Conservation (phyloP, 2,329 filamentous ascomycete species). For the Triangularia setosa region DNA sequence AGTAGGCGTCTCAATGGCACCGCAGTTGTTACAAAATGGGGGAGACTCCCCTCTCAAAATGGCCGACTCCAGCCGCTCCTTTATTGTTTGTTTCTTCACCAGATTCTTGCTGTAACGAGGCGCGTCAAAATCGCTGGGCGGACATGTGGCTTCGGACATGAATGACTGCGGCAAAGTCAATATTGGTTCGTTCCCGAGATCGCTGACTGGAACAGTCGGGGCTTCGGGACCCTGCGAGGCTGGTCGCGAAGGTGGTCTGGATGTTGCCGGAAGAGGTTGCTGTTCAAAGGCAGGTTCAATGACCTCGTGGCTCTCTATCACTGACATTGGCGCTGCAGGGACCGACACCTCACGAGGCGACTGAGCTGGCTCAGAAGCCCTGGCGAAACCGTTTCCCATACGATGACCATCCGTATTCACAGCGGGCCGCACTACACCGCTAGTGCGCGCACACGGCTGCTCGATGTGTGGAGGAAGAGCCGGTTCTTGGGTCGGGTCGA, state of each 20-base stretch:
- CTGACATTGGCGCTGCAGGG: neutral
- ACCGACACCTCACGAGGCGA: neutral
- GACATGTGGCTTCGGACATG: conserved; percentile 32
- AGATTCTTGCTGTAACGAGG: conserved; percentile 59
- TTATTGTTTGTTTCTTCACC: conserved; percentile 59
- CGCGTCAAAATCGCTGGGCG: conserved; percentile 43
- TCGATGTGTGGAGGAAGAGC: neutral
- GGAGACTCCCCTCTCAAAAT: conserved; percentile 81
- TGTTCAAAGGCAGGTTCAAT: conserved; percentile 3
- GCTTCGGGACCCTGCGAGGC: conserved; percentile 22
- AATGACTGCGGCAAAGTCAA: conserved; percentile 28
- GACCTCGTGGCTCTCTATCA: conserved; percentile 8
- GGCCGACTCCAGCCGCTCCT: conserved; percentile 55
- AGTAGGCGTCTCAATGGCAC: conserved; percentile 90
- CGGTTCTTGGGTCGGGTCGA: conserved; percentile 5
- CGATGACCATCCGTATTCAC: neutral
- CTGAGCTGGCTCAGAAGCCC: neutral
- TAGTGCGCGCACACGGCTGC: neutral
- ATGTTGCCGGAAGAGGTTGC: conserved; percentile 6
- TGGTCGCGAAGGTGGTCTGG: conserved; percentile 18
- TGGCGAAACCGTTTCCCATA: neutral
- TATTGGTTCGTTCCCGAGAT: conserved; percentile 36
- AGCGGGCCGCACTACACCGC: neutral
- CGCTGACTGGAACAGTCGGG: conserved; percentile 44
- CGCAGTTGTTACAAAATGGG: conserved; percentile 86